Conservation (phyloP, 2,329 filamentous ascomycete genomes). For the Diaporthe sp. region DNA sequence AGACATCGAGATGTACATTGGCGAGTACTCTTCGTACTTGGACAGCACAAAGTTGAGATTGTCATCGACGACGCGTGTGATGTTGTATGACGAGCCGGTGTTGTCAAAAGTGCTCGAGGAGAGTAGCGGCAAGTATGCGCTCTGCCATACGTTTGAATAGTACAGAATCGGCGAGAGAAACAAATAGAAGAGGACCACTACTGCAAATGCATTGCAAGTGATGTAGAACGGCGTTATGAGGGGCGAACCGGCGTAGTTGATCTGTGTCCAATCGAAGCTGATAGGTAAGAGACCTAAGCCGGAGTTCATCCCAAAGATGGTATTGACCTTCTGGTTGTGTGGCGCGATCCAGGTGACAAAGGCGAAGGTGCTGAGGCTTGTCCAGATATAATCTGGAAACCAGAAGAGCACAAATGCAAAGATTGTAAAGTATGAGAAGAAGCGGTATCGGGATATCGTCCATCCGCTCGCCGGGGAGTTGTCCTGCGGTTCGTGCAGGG, state of each 20-base stretch:
- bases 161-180: constrained; percentile 51
- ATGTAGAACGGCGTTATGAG: constrained; percentile 51
- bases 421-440: constrained; percentile 51
- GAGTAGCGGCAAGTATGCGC: constrained; percentile 50
- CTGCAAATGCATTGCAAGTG: constrained; percentile 49
- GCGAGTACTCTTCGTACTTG: constrained; percentile 53
- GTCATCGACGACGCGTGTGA: constrained; percentile 48
- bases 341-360: constrained; percentile 45
- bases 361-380: constrained; percentile 45
- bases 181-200: constrained; percentile 50
- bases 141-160: constrained; percentile 51
- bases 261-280: constrained; percentile 52
- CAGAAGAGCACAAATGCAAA: constrained; percentile 48
- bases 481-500: constrained; percentile 50
- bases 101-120: constrained; percentile 51
- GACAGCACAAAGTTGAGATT: constrained; percentile 48
- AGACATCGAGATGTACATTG: constrained; percentile 54
- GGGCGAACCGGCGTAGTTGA: constrained; percentile 49
- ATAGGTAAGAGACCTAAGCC: constrained; percentile 48
- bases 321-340: constrained; percentile 44
- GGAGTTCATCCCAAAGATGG: constrained; percentile 43
- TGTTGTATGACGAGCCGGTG: constrained; percentile 50
- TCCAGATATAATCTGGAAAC: constrained; percentile 46
- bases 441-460: constrained; percentile 52
- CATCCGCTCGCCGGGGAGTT: constrained; percentile 51